A percentile compares a stretch with the other conserved stretches of the same genome.
Evolutionary conservation across 2,329 filamentous ascomycete genomes (phyloP).

Genomic region (Fusarium sp.): DNA sequence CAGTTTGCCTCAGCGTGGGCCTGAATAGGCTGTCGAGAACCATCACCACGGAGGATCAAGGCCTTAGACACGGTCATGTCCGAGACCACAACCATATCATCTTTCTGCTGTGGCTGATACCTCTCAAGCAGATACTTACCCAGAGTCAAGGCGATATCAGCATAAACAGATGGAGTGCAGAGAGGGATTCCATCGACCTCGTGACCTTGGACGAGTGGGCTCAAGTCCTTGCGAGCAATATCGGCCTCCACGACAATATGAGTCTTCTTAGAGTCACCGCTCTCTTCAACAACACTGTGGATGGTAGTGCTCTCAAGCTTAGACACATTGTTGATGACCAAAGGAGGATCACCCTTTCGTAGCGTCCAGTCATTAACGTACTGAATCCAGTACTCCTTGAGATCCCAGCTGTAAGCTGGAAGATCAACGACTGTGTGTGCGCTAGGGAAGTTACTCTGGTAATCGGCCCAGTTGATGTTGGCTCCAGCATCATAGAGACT

Average conservation of each 20-base stretch:
- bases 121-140: constrained; percentile 23
- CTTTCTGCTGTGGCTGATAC: constrained; percentile 17
- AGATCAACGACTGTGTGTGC: constrained; percentile 61
- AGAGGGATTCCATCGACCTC: constrained; percentile 35
- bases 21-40: constrained; percentile 13
- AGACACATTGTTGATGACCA: constrained; percentile 9
- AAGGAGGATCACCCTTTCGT: constrained; percentile 62
- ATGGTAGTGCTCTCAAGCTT: constrained; percentile 33
- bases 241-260: constrained; percentile 31
- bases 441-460: constrained; percentile 39
- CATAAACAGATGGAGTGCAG: constrained; percentile 31
- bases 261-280: constrained; percentile 17
- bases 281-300: constrained; percentile 28
- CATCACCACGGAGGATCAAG: constrained; percentile 16
- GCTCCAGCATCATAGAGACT: constrained; percentile 20
- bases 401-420: constrained; percentile 76
- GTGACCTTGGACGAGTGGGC: constrained; percentile 26
- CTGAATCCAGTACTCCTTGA: constrained; percentile 75
- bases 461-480: constrained; percentile 38
- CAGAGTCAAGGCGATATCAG: constrained; percentile 29
- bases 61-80: constrained; percentile 36
- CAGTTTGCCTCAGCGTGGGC: constrained; percentile 33
- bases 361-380: constrained; percentile 76
- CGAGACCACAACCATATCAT: constrained; percentile 26
- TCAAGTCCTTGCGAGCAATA: constrained; percentile 31